Conservation (phyloP, 1,139 yeast species). For the Zygosaccharomyces pseudobailii region DNA sequence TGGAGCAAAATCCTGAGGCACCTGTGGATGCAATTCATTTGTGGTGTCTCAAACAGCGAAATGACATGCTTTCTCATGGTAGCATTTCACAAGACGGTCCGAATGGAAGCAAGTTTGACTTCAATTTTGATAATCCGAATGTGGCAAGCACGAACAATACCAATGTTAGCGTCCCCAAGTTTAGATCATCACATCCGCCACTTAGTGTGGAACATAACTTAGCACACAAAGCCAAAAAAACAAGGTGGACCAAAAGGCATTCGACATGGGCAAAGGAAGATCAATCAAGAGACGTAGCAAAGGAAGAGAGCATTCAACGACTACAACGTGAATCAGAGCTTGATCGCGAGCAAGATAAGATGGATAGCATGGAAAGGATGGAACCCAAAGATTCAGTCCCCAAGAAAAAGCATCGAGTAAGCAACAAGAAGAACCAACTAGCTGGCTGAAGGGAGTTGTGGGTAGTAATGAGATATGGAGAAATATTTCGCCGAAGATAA, state of each 20-base stretch:
- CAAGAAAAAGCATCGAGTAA: constrained; percentile 1
- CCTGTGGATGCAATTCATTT: constrained; percentile 17
- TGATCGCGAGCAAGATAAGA: not conserved
- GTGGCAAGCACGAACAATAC: constrained; percentile 1
- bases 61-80: constrained; percentile 13
- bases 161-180: constrained; percentile 7
- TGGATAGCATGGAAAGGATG: not conserved
- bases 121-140: constrained; percentile 8
- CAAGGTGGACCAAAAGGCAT: constrained; percentile 8
- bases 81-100: not conserved
- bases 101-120: constrained; percentile 5
- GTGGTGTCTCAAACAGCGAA: constrained; percentile 22
- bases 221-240: constrained; percentile 7
- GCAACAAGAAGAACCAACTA: not conserved
- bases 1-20: constrained; percentile 10
- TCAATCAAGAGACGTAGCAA: not conserved
- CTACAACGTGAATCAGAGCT: constrained; percentile 1
- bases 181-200: constrained; percentile 14
- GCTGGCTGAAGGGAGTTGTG: not conserved
- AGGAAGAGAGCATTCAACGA: not conserved
- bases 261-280: constrained; percentile 6
- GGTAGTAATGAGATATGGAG: too few species aligned
- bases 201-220: constrained; percentile 12
- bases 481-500: not conserved
- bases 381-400: not conserved